These are phyloP conservation scores for Fusarium globosum DNA, from an alignment of 2,329 filamentous ascomycete species.

Conservation along the genomic window DNA sequence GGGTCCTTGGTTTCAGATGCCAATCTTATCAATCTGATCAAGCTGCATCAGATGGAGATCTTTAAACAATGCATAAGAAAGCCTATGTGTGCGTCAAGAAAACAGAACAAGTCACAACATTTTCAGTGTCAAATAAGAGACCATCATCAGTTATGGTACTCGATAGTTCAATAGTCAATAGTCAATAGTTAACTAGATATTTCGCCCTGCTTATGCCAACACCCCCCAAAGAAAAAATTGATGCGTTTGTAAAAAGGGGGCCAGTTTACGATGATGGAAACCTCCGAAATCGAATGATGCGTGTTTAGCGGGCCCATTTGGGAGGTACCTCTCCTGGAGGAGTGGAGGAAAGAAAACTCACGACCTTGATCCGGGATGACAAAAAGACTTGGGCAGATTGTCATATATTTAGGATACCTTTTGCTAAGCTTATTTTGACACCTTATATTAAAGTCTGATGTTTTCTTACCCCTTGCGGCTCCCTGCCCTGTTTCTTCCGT, in stretches of 20 bases:
- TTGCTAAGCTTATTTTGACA: not conserved
- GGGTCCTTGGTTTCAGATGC: constrained; percentile 12
- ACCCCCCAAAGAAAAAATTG: not conserved
- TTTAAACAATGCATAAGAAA: constrained; percentile 4
- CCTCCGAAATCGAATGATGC: constrained; percentile 46
- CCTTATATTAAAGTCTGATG: not conserved
- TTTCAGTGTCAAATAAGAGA: not conserved
- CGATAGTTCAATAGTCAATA: not conserved
- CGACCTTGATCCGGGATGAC: not conserved
- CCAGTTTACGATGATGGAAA: constrained; percentile 34
- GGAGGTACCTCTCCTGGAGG: constrained; percentile 16
- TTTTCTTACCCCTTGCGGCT: not conserved
- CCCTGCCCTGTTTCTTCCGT: constrained; percentile 41
- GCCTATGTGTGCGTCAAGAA: not conserved
- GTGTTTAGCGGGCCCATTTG: constrained; percentile 19
- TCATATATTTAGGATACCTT: rapidly evolving
- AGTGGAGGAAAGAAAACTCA: not conserved
- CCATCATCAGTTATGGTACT: not conserved
- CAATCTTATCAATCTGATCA: constrained; percentile 48
- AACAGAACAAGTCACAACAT: not conserved
- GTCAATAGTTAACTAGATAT: not conserved
- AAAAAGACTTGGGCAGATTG: not conserved
- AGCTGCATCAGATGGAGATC: constrained; percentile 42
- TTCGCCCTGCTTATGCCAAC: constrained; percentile 1
- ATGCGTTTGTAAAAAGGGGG: constrained; percentile 21